A percentile compares a stretch with the other conserved stretches of the same genome.
phyloP scores from a whole-genome alignment of 257 asterid genomes.

The Fraxinus quadrangulata region DNA sequence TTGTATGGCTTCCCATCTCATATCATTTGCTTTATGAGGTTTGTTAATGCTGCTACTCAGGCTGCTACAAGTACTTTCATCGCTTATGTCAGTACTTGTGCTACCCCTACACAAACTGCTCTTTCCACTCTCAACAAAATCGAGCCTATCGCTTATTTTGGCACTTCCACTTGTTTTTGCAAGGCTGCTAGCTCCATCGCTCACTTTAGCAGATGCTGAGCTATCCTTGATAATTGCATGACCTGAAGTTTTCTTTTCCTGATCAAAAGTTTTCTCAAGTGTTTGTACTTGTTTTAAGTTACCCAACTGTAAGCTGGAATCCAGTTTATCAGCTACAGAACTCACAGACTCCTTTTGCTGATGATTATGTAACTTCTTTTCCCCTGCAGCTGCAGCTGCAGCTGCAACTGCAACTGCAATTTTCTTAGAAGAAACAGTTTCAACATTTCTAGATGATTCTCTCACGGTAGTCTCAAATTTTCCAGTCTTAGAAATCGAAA shows the following conservation, averaged over 20 bases:
- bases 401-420: conserved; percentile 31
- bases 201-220: conserved; percentile 51
- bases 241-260: conserved; percentile 39
- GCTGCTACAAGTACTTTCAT: conserved; percentile 77
- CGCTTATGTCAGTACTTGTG: conserved; percentile 75
- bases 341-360: conserved; percentile 36
- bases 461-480: conserved; percentile 32
- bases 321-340: conserved; percentile 45
- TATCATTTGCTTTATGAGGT: conserved; percentile 76
- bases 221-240: conserved; percentile 39
- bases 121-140: conserved; percentile 75
- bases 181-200: conserved; percentile 53
- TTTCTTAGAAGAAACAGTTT: conserved; percentile 36
- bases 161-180: conserved; percentile 61
- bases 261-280: conserved; percentile 31
- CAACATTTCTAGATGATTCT: conserved; percentile 35
- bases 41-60: conserved; percentile 67
- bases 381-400: conserved; percentile 29
- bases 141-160: conserved; percentile 54
- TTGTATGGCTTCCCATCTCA: conserved; percentile 81
- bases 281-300: conserved; percentile 29
- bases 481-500: conserved; percentile 30
- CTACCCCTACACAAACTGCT: conserved; percentile 88
- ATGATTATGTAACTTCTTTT: conserved; percentile 25
- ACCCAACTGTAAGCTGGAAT: conserved; percentile 56